phyloP scores from a whole-genome alignment of 345 rosid genomes.

The Gossypium herbaceum region DNA sequence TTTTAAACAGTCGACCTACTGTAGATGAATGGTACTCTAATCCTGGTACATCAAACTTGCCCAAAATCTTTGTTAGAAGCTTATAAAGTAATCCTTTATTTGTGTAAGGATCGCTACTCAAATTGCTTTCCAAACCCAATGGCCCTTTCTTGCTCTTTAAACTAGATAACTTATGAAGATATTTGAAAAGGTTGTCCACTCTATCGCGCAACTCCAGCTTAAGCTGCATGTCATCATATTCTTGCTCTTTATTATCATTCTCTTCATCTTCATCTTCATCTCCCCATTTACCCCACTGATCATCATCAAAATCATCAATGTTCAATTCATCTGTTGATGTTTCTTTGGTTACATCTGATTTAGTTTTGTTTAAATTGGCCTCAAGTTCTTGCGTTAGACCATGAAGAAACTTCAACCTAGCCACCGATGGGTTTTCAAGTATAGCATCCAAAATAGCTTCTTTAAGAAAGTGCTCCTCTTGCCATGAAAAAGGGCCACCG shows the following conservation, averaged over 20 bases:
- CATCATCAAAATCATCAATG: conserved; percentile 88
- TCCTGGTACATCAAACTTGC: conserved; percentile 63
- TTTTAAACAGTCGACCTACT: conserved; percentile 90
- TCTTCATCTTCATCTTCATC: conserved; percentile 85
- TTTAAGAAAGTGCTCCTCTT: conserved; percentile 89
- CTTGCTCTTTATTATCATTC: conserved; percentile 37
- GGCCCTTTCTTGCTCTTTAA: conserved; percentile 50
- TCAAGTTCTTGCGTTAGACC: conserved; percentile 71
- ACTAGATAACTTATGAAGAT: conserved; percentile 70
- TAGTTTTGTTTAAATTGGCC: conserved; percentile 43
- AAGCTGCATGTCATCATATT: conserved; percentile 73
- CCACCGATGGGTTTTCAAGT: conserved; percentile 63
- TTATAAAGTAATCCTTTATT: conserved; percentile 66
- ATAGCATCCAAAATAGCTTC: conserved; percentile 81
- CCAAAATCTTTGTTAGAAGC: conserved; percentile 55
- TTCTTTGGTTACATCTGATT: conserved; percentile 42
- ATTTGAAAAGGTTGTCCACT: conserved; percentile 76
- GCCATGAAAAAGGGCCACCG: conserved; percentile 95
- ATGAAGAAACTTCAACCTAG: conserved; percentile 67
- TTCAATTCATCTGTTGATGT: conserved; percentile 41
- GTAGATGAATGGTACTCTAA: conserved; percentile 94
- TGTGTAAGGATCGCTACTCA: conserved; percentile 43
- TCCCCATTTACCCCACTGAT: conserved; percentile 98
- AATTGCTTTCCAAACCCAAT: conserved; percentile 47
- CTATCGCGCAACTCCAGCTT: conserved; percentile 85